Conservation (phyloP, 352 stramenopile species). For the Pythium coloratum region DNA sequence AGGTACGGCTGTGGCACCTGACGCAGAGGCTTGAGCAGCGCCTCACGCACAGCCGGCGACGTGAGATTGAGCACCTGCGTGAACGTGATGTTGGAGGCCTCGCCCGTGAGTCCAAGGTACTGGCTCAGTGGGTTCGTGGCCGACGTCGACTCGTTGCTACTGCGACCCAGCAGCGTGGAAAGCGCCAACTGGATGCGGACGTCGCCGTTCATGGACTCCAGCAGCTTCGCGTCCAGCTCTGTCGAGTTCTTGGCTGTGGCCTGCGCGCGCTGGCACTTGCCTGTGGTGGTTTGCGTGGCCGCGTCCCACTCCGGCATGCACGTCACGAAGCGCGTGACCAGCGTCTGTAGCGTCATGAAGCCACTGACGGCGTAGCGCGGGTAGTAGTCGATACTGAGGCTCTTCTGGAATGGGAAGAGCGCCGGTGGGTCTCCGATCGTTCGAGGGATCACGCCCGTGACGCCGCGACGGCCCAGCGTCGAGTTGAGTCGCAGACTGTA, state of each 20-base stretch:
- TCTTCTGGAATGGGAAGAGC: conserved; percentile 39
- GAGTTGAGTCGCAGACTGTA: conserved; percentile 65
- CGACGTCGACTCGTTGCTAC: conserved; percentile 15
- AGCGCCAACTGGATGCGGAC: conserved; percentile 37
- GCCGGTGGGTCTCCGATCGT: conserved; percentile 37
- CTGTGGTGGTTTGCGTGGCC: conserved; percentile 29
- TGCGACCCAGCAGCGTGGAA: conserved; percentile 14
- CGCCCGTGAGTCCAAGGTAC: neutral
- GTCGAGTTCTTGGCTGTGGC: conserved; percentile 32
- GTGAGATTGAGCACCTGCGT: neutral
- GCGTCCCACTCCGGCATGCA: conserved; percentile 45
- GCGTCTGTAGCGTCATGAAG: conserved; percentile 65
- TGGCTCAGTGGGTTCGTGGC: neutral
- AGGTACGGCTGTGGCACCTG: too few relatives aligned
- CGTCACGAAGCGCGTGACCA: conserved; percentile 58
- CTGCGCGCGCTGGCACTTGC: conserved; percentile 42
- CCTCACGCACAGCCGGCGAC: neutral
- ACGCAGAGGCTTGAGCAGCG: too few relatives aligned
- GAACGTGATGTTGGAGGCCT: neutral
- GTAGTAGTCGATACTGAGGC: conserved; percentile 40
- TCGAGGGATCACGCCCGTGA: conserved; percentile 27
- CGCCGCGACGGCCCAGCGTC: conserved; percentile 29
- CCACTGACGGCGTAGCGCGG: conserved; percentile 45
- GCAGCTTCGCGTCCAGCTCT: conserved; percentile 34
- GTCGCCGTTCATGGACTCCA: conserved; percentile 46